These are phyloP conservation scores for Taphrina pruni DNA, from an alignment of 1,139 yeast genomes.

Conservation along the genomic window DNA sequence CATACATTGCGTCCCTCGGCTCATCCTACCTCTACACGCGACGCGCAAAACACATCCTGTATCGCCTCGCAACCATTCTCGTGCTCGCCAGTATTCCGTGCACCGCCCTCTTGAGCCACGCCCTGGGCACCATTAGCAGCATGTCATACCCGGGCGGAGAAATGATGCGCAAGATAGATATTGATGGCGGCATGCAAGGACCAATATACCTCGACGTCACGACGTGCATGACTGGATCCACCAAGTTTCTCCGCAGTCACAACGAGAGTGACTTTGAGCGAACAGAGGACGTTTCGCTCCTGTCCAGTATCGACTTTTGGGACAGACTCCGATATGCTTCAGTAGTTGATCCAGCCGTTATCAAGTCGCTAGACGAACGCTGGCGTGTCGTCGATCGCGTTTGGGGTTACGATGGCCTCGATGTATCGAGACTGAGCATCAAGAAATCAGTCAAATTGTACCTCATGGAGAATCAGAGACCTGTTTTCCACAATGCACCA, in stretches of 20 bases:
- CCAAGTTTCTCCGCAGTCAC: slow-evolving; percentile 63
- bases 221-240: slow-evolving; percentile 86
- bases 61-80: slow-evolving; percentile 50
- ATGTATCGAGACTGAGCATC: slow-evolving; percentile 2
- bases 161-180: slow-evolving; percentile 65
- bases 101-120: slow-evolving; percentile 57
- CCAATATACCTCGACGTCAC: slow-evolving; percentile 76
- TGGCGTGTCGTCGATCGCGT: slow-evolving; percentile 16
- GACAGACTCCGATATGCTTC: slow-evolving; percentile 23
- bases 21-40: slow-evolving; percentile 55
- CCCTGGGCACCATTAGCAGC: slow-evolving; percentile 68
- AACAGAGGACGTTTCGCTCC: slow-evolving; percentile 46
- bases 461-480: slow-evolving; percentile 4
- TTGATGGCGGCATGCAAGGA: slow-evolving; percentile 46
- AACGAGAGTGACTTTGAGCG: slow-evolving; percentile 63
- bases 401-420: slow-evolving; percentile 2
- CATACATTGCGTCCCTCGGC: slow-evolving; percentile 69
- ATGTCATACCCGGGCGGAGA: slow-evolving; percentile 89
- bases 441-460: slow-evolving; percentile 12
- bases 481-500: background rate
- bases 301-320: slow-evolving; percentile 21
- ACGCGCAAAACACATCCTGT: slow-evolving; percentile 37
- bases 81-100: slow-evolving; percentile 49
- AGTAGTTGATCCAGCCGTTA: slow-evolving; percentile 6
- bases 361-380: background rate